phyloP scores from a whole-genome alignment of 768 basidiomycete genomes.

The Tephrocybe rancida region DNA sequence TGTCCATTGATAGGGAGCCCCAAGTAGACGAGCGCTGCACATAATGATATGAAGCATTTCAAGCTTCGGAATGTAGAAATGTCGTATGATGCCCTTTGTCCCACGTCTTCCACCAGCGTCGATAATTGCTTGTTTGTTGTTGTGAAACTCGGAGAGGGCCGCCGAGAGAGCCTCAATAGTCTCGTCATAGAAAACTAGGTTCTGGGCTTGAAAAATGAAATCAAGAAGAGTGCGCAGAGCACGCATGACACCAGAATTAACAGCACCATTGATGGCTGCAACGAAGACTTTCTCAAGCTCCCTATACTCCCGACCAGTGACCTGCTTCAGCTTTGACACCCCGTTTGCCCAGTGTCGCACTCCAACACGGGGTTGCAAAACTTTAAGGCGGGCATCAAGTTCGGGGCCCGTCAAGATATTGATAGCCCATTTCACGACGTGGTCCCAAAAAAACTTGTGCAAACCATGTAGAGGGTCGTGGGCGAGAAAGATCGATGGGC shows the following conservation, averaged over 20 bases:
- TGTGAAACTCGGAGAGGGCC: constrained; percentile 32
- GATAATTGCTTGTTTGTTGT: constrained; percentile 35
- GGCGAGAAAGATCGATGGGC: constrained; percentile 34
- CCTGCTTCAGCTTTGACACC: constrained; percentile 40
- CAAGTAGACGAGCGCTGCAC: constrained; percentile 26
- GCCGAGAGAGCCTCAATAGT: constrained; percentile 16
- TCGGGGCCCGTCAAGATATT: constrained; percentile 28
- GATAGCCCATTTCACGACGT: constrained; percentile 40
- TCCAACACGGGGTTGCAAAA: constrained; percentile 37
- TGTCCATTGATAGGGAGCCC: constrained; percentile 34
- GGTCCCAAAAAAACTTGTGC: constrained; percentile 39
- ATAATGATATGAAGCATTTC: constrained; percentile 36
- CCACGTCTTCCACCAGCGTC: constrained; percentile 27
- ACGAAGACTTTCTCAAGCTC: constrained; percentile 39
- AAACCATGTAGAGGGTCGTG: constrained; percentile 40
- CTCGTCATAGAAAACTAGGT: constrained; percentile 24
- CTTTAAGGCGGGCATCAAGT: constrained; percentile 35
- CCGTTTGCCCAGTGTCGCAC: constrained; percentile 40
- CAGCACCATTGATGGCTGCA: constrained; percentile 34
- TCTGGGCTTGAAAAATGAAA: constrained; percentile 31
- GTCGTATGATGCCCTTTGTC: constrained; percentile 23
- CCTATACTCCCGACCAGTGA: constrained; percentile 40
- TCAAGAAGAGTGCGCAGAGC: constrained; percentile 37
- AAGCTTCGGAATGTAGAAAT: constrained; percentile 46
- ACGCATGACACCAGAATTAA: constrained; percentile 27